Percentiles rank a stretch among this genome's conserved stretches.
These are phyloP conservation scores for Penstemon eatonii DNA, from an alignment of 257 asterid species.

Conservation along the genomic window DNA sequence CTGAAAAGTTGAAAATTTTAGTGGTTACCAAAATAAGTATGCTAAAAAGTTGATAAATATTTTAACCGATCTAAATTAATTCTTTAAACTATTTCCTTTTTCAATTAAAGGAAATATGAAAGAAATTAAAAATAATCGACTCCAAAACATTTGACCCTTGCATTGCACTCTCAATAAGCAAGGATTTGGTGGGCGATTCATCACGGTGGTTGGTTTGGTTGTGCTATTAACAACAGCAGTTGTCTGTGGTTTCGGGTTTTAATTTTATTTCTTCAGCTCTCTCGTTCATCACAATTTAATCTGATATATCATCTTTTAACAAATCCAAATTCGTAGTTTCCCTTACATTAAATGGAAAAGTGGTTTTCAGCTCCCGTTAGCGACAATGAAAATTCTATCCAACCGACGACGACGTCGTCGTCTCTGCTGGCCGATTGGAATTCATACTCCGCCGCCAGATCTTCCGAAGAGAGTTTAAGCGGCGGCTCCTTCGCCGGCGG, in stretches of 20 bases:
- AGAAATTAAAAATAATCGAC: no score
- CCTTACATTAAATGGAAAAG: constrained; percentile 49
- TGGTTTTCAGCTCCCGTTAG: constrained; percentile 64
- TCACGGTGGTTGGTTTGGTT: not conserved
- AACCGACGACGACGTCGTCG: constrained; percentile 40
- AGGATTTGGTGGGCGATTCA: not conserved
- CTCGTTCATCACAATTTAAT: not conserved
- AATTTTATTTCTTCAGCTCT: not conserved
- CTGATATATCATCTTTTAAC: constrained; percentile 2
- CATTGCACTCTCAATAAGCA: not conserved
- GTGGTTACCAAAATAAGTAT: no score
- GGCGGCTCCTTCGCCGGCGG: constrained; percentile 57
- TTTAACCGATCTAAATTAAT: no score
- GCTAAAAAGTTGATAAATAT: no score
- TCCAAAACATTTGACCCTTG: no score
- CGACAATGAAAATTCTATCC: constrained; percentile 39
- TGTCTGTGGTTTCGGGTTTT: constrained; percentile 23
- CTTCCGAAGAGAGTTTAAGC: constrained; percentile 50
- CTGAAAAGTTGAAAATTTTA: no score
- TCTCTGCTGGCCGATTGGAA: constrained; percentile 84
- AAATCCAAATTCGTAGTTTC: constrained; percentile 15
- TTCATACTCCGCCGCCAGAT: constrained; percentile 64
- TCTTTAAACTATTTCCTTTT: no score
- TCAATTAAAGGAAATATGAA: no score
- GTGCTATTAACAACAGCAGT: constrained; percentile 27